Evolutionary conservation across 2,329 filamentous ascomycete species (phyloP).

Genomic region (Alternaria triticina): DNA sequence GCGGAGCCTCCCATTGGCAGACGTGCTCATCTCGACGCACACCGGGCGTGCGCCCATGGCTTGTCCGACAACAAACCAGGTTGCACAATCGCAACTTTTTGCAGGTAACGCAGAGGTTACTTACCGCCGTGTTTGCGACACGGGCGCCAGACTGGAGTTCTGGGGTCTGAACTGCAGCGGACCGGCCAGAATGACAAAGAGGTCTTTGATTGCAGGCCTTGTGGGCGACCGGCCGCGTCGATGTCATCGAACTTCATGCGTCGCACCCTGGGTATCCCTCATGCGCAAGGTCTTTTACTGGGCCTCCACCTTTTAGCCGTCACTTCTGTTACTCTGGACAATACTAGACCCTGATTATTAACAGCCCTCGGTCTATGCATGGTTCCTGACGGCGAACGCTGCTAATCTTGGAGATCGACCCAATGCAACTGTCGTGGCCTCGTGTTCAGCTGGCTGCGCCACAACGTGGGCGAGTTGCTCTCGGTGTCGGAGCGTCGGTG

Average conservation of each 20-base stretch:
- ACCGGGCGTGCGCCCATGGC: conserved; percentile 11
- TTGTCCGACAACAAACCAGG: conserved; percentile 22
- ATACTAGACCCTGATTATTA: conserved; percentile 11
- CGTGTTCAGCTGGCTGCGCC: conserved; percentile 20
- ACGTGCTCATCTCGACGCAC: conserved; percentile 20
- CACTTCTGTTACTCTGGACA: not conserved
- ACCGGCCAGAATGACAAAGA: not conserved
- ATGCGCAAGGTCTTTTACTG: conserved; percentile 29
- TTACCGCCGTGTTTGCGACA: conserved; percentile 29
- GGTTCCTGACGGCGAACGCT: not conserved
- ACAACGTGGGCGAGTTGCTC: conserved; percentile 18
- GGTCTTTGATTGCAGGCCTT: conserved; percentile 23
- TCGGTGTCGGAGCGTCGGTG: conserved; percentile 7
- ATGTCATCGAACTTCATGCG: conserved; percentile 24
- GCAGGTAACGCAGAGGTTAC: conserved; percentile 15
- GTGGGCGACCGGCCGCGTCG: conserved; percentile 10
- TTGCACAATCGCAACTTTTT: conserved; percentile 5
- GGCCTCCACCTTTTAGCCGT: conserved; percentile 14
- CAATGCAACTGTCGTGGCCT: conserved; percentile 15
- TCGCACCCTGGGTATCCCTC: conserved; percentile 17
- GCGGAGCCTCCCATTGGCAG: conserved; percentile 23
- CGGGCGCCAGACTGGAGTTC: conserved; percentile 15
- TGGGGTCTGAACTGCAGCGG: not conserved
- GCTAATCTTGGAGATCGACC: conserved; percentile 6
- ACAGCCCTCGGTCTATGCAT: not conserved